Evolutionary conservation across 345 rosid species (phyloP), one percentile per base, ranked within the genome.

Genomic region (Aegle marmelos): DNA sequence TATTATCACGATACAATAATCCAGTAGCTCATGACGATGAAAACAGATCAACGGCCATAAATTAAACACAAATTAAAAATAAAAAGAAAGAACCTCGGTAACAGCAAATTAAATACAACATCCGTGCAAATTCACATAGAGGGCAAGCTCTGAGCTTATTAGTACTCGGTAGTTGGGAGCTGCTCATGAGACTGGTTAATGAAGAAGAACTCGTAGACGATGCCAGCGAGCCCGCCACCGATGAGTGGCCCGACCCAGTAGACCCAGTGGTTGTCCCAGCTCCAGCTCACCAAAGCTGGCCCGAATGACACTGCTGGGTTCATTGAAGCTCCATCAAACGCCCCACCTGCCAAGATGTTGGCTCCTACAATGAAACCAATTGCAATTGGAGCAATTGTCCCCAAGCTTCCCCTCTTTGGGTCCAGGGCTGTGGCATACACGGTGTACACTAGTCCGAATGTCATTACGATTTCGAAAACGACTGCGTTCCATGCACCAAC

Each of bases 231-330:
- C 17, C 94, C 98, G 83, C 97, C 97, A 0, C 98, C 98, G 16
- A 94, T 41, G 9, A 94, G 85, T 19, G 98, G 98, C 5, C 98
- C 98, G 1, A 81, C 94, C 98, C 97, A 94, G 93, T 94, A 94
- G 36, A 92, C 88, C 98, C 98, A 94, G 85, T 94, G 98, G 87
- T 91, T 83, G 4, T 71, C 74, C 98, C 98, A 94, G 68, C 70
- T 80, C 98, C 98, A 94, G 96, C 96, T 91, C 33, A 94, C 97
- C 59, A 94, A 82, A 0, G 98, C 98, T 11, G 98, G 98, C 39
- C 98, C 98, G 50, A 94, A 94, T 11, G 98, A 91, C 41, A 94
- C 98, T 0, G 98, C 98, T 1, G 98, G 98, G 88, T 94, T 94
- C 98, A 94, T 94, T 9, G 98, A 94, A 24, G 97, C 98, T 62